Conservation (phyloP, 495 filamentous ascomycete genomes). For the Chaetomium fimeti region DNA sequence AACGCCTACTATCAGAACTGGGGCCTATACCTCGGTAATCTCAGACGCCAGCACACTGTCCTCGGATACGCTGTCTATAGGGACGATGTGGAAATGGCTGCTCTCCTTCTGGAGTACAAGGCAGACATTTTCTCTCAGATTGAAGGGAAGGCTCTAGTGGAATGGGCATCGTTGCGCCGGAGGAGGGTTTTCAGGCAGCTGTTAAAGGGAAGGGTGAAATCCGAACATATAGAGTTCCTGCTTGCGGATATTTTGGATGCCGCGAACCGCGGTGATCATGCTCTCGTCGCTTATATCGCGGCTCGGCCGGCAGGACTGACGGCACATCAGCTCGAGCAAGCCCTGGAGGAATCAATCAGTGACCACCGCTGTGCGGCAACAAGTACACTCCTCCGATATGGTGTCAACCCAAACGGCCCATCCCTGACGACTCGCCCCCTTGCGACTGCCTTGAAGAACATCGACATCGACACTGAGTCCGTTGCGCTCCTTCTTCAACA, state of each 20-base stretch:
- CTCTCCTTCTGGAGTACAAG: neutral
- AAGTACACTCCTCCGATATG: neutral
- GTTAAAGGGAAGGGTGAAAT: neutral
- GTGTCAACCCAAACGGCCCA: neutral
- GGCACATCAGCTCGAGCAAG: neutral
- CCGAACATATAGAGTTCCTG: neutral
- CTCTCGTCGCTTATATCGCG: neutral
- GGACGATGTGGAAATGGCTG: neutral
- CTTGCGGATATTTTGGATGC: neutral
- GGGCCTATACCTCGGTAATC: too few species aligned
- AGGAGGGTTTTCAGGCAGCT: neutral
- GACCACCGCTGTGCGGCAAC: neutral
- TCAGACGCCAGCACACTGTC: neutral
- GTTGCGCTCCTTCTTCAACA: neutral
- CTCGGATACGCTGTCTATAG: neutral
- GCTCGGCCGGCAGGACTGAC: neutral
- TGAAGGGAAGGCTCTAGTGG: neutral
- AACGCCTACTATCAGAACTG: neutral
- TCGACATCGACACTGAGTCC: neutral
- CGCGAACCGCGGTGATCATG: neutral
- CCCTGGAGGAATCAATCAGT: neutral
- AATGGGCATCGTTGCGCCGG: neutral
- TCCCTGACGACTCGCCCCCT: neutral
- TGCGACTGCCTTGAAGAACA: neutral
- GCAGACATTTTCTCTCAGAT: neutral